A percentile compares a stretch with the other conserved stretches of the same genome.
These are phyloP conservation scores for Solanum hybrid DNA, from an alignment of 305 asterid genomes.

Conservation along the genomic window DNA sequence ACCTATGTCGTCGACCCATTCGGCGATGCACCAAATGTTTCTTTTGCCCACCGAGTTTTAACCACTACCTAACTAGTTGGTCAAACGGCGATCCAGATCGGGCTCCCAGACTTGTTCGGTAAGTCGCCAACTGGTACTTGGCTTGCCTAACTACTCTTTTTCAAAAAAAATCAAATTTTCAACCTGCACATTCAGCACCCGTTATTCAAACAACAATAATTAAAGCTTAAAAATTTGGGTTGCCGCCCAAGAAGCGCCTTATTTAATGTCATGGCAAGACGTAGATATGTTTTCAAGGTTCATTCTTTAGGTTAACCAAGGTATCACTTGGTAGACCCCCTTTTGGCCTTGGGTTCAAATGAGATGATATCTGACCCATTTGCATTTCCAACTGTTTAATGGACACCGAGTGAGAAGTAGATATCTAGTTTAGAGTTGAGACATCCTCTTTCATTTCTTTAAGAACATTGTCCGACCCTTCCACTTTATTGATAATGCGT, in stretches of 20 bases:
- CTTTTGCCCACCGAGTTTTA: not conserved
- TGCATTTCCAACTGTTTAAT: not conserved
- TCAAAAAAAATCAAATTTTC: not conserved
- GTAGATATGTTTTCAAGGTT: not conserved
- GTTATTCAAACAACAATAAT: not conserved
- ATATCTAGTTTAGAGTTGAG: not conserved
- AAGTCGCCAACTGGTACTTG: not conserved
- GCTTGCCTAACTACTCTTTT: not conserved
- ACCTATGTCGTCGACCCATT: not conserved
- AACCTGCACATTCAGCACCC: not conserved
- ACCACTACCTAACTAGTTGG: not conserved
- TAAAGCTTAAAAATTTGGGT: not conserved
- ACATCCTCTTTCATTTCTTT: not conserved
- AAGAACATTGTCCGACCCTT: not conserved
- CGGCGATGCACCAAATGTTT: not conserved
- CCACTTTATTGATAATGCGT: not conserved
- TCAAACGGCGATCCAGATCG: not conserved
- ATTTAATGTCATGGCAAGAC: not conserved
- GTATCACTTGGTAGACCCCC: not conserved
- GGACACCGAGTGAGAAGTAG: not conserved
- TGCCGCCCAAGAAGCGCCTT: not conserved
- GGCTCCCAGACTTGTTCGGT: not conserved
- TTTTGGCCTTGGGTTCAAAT: not conserved
- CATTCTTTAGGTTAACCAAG: not conserved
- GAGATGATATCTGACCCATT: not conserved